Conservation (phyloP, 179 eudicot genomes). For the Spinacia oleracea region DNA sequence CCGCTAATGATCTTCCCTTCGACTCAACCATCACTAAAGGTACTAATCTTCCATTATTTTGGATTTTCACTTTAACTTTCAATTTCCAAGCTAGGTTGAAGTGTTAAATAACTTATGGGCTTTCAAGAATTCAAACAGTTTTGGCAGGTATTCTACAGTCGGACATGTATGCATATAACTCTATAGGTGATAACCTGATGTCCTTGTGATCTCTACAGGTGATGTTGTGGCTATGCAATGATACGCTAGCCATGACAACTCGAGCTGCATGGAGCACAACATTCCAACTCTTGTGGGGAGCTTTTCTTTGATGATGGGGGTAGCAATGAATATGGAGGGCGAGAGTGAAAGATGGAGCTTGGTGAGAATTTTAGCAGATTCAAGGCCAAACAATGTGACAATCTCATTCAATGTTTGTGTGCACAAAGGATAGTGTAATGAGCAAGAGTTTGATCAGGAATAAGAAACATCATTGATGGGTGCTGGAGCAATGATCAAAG, state of each 20-base stretch:
- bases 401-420: slow-evolving; percentile 51
- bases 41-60: too few relatives aligned
- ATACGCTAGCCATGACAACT: slow-evolving; percentile 66
- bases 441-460: slow-evolving; percentile 49
- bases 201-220: slow-evolving; percentile 23
- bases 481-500: slow-evolving; percentile 5
- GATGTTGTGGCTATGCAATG: slow-evolving; percentile 74
- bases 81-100: too few relatives aligned
- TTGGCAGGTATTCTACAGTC: too few relatives aligned
- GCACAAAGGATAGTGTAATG: slow-evolving; percentile 52
- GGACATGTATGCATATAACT: too few relatives aligned
- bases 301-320: slow-evolving; percentile 79
- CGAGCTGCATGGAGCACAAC: slow-evolving; percentile 57
- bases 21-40: too few relatives aligned
- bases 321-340: slow-evolving; percentile 52
- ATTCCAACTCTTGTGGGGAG: slow-evolving; percentile 62
- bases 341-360: slow-evolving; percentile 54
- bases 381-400: slow-evolving; percentile 27
- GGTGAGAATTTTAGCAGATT: slow-evolving; percentile 39
- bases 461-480: slow-evolving; percentile 45
- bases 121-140: too few relatives aligned
- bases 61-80: too few relatives aligned
- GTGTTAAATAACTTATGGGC: too few relatives aligned
- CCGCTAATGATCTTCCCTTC: too few relatives aligned
- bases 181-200: slow-evolving; percentile 8